These are phyloP conservation scores for Puccinia hordei DNA, from an alignment of 1,284 basidiomycete genomes.

Conservation along the genomic window DNA sequence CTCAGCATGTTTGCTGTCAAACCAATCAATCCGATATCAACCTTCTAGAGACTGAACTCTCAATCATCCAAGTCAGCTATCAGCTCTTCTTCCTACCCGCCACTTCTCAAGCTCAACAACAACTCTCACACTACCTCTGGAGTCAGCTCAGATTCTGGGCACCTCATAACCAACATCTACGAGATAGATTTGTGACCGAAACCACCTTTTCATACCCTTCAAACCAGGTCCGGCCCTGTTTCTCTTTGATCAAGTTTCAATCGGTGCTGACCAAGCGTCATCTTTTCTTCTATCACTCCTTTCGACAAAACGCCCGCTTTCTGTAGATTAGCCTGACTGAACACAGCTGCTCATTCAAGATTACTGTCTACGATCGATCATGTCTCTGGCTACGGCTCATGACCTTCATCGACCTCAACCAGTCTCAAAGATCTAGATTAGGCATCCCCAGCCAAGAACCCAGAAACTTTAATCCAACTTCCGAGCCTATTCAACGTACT, in stretches of 20 bases:
- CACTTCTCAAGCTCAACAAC: background rate
- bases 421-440: background rate
- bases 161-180: background rate
- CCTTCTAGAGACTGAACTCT: background rate
- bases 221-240: background rate
- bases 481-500: background rate
- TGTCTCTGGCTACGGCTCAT: background rate
- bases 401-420: background rate
- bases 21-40: background rate
- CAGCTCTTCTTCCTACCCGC: background rate
- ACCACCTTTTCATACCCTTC: background rate
- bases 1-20: background rate
- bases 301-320: too few species aligned
- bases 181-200: background rate
- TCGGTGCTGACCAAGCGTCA: background rate
- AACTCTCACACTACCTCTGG: background rate
- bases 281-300: background rate
- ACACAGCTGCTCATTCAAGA: background rate
- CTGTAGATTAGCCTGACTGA: slow-evolving; percentile 4
- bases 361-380: background rate
- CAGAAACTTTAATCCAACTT: background rate
- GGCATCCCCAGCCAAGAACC: background rate
- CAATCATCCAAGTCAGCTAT: background rate
- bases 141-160: slow-evolving; percentile 1
- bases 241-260: background rate